Evolutionary conservation across 2,329 filamentous ascomycete species (phyloP).

Genomic region (Tolypocladium tropicale): DNA sequence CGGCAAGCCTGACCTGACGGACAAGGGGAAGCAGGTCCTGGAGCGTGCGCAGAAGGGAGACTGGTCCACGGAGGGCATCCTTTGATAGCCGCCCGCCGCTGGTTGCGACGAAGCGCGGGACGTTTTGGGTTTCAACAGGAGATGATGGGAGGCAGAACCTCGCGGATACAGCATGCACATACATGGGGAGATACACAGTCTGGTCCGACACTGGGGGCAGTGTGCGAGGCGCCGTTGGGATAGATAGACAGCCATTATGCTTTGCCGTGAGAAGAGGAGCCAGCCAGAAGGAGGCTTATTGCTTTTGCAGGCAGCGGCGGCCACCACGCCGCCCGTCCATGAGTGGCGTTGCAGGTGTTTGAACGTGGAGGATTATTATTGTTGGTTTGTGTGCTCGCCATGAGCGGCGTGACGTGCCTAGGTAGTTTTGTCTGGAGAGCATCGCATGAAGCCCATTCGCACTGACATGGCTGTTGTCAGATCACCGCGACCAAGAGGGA

Average conservation of each 20-base stretch:
- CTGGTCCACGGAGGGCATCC: conserved; percentile 37
- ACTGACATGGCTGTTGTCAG: too few relatives aligned
- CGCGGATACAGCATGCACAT: background rate
- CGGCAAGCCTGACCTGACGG: conserved; percentile 44
- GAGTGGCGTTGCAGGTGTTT: background rate
- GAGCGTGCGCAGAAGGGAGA: conserved; percentile 42
- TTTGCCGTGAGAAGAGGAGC: background rate
- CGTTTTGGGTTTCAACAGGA: background rate
- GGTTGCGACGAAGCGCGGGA: background rate
- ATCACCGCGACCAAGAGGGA: background rate
- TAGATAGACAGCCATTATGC: background rate
- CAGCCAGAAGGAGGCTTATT: background rate
- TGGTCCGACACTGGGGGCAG: background rate
- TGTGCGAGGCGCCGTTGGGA: background rate
- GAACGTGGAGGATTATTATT: background rate
- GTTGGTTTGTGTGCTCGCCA: too few relatives aligned
- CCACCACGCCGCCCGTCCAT: background rate
- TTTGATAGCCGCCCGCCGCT: conserved; percentile 12
- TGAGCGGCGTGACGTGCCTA: background rate
- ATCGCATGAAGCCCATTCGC: background rate
- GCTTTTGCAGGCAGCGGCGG: background rate
- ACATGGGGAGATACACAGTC: background rate
- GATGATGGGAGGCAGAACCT: background rate
- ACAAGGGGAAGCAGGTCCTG: conserved; percentile 40
- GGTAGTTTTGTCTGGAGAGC: background rate